Base-by-base conservation (phyloP, 169 alveolate species). In the Eimeria maxima region DNA sequence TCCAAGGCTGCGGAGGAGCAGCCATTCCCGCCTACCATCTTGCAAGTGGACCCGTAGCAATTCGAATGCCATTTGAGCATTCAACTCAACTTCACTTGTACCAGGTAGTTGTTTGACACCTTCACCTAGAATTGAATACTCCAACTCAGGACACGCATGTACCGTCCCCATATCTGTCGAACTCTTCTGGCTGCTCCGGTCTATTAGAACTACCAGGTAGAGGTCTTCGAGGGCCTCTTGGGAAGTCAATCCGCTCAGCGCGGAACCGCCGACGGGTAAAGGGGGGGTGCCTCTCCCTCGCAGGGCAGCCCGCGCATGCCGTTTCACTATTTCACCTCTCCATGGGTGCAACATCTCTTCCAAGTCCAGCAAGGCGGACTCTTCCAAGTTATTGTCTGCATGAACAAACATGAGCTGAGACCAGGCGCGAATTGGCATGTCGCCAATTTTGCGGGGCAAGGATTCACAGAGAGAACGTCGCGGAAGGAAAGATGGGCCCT, bases 351-450 rank as follows among this genome's bases (percentile, higher is more conserved):
- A 81, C 96, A 97, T 90, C 69, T 97, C 98, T 45, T 94, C 96
- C 80, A 97, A 65, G 76, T 97, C 98, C 45, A 90, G 96, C 27
- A 97, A 95, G 4, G 98, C 96, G 89, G 97, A 95, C 55, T 95
- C 96, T 50, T 97, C 98, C 57, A 97, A 86, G 84, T 97, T 97
- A 90, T 97, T 97, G 93, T 97, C 98, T 13, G 98, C 98, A 90
- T 97, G 98, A n/a, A 97, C 88, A 83, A 95, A 97, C 55, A 97
- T 60, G 71, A 97, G 95, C 73, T 97, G 98, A 11, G 97, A 81
- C 97, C 97, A 97, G 47, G 88, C 90, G 27, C 90, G 96, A 24
- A 47, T 24, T 10, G 96, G 96, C 89, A 93, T 65, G 44, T 71
- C 92, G 33, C 57, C 73, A 3, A 55, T 38, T 11, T 44, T 24